Conservation (phyloP, 352 stramenopile species). For the Globisporangium camurandrum region DNA sequence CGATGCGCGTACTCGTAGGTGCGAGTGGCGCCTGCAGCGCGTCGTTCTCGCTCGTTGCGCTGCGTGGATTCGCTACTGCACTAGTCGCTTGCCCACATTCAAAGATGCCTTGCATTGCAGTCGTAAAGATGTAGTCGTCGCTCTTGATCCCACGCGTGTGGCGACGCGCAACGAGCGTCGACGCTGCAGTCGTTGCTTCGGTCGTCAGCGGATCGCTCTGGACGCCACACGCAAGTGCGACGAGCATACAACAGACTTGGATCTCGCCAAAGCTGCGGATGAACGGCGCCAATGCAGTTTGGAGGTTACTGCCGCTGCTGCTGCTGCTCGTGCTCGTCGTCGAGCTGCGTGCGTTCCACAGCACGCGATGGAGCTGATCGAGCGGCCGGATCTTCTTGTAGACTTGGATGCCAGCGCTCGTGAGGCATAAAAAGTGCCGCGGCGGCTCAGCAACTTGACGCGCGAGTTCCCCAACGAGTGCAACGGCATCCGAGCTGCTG, state of each 20-base stretch:
- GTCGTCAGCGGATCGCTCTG: conserved; percentile 64
- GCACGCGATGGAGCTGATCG: conserved; percentile 74
- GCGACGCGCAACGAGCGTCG: conserved; percentile 34
- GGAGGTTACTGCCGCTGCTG: conserved; percentile 69
- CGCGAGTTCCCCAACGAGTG: conserved; percentile 74
- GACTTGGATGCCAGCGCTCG: conserved; percentile 79
- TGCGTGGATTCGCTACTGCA: conserved; percentile 15
- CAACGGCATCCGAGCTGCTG: conserved; percentile 18
- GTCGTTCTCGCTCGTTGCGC: conserved; percentile 15
- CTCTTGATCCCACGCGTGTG: conserved; percentile 33
- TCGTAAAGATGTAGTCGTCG: conserved; percentile 73
- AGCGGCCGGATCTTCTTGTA: conserved; percentile 88
- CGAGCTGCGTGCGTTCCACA: conserved; percentile 60
- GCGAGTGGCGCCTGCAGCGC: too few relatives aligned
- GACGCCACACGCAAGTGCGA: conserved; percentile 80
- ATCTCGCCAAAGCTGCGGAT: conserved; percentile 78
- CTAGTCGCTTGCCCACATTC: conserved; percentile 63
- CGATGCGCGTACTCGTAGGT: conserved; percentile 53
- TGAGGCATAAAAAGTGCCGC: conserved; percentile 82
- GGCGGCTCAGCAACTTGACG: conserved; percentile 75
- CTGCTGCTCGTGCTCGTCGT: too few relatives aligned
- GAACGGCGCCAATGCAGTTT: conserved; percentile 59
- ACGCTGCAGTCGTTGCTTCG: conserved; percentile 42
- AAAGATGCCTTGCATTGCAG: conserved; percentile 78
- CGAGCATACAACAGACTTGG: conserved; percentile 86